Evolutionary conservation across 140 eudicot genomes (phyloP).

Genomic region (Cichorium intybus): DNA sequence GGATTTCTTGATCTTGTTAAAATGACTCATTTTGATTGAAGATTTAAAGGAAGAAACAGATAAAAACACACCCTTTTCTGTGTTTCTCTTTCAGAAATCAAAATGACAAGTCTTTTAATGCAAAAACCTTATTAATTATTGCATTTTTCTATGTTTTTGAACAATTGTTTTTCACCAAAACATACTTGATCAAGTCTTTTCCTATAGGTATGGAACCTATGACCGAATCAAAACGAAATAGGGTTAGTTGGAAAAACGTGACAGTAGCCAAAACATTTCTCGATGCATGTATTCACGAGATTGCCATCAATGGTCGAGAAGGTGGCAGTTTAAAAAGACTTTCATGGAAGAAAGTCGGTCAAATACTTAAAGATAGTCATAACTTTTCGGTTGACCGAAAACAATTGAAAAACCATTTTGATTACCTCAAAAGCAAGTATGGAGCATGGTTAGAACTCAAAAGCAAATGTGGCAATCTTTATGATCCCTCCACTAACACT

Average conservation of each 20-base stretch:
- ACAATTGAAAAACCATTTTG: background rate
- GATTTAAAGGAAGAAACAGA: too few relatives aligned
- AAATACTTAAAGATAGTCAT: background rate
- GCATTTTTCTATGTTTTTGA: too few relatives aligned
- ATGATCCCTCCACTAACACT: background rate
- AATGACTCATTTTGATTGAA: background rate
- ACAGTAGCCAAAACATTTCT: background rate
- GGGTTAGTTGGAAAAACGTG: background rate
- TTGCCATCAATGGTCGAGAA: background rate
- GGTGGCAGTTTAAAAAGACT: background rate
- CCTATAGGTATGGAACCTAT: background rate
- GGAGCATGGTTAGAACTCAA: background rate
- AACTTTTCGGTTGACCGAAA: background rate
- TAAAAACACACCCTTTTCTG: too few relatives aligned
- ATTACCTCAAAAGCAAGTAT: background rate
- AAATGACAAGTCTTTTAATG: too few relatives aligned
- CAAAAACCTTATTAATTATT: too few relatives aligned
- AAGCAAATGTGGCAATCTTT: background rate
- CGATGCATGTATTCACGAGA: background rate
- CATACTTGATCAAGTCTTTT: background rate
- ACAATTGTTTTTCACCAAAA: too few relatives aligned
- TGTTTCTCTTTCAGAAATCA: too few relatives aligned
- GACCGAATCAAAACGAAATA: background rate
- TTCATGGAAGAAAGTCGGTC: background rate
- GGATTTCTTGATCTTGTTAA: background rate